These are phyloP conservation scores for Wickerhamomyces bovis DNA, from an alignment of 805 yeast species.

Conservation along the genomic window DNA sequence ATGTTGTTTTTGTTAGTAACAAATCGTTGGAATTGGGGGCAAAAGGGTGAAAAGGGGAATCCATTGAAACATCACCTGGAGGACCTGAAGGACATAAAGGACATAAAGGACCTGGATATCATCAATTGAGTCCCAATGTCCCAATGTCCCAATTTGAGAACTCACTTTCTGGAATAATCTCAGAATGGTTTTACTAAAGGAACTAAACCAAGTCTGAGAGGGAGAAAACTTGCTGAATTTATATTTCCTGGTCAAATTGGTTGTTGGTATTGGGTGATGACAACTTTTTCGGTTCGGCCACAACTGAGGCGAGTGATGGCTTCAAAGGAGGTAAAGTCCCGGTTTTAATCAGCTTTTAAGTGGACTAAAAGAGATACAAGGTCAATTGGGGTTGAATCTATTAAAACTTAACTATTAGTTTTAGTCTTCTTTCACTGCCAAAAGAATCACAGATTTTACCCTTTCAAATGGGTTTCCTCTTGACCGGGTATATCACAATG, in stretches of 20 bases:
- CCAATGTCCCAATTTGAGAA: not conserved
- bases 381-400: no score
- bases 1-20: not conserved
- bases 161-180: not conserved
- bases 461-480: not conserved
- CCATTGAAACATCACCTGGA: not conserved
- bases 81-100: no score
- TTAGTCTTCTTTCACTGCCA: no score
- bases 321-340: not conserved
- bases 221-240: not conserved
- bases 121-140: not conserved
- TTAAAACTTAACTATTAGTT: no score
- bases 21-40: not conserved
- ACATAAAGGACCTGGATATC: no score
- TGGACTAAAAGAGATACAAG: no score
- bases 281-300: not conserved
- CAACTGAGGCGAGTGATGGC: not conserved
- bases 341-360: no score
- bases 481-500: not conserved
- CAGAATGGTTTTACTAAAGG: not conserved
- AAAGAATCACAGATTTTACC: no score
- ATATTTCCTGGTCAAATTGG: not conserved
- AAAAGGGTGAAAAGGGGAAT: not conserved
- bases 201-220: not conserved
- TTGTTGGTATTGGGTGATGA: not conserved